Evolutionary conservation across 768 basidiomycete species (phyloP).

Genomic region (Mycena indigotica): DNA sequence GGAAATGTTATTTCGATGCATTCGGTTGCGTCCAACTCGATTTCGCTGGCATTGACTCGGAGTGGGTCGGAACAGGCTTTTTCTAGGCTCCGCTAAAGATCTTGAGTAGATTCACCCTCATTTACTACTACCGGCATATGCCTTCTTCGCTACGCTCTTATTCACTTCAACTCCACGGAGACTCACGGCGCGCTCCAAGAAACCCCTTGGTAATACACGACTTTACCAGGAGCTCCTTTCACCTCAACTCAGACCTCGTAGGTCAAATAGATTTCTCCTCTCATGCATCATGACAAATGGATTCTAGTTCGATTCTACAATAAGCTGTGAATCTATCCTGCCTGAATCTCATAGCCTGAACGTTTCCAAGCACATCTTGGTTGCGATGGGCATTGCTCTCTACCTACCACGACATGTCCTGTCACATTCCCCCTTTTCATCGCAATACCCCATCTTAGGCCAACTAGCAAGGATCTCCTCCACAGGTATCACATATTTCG

Average conservation of each 20-base stretch:
- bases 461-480: not conserved
- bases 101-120: constrained; percentile 32
- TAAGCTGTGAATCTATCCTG: constrained; percentile 31
- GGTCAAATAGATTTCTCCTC: too few species aligned
- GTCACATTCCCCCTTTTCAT: constrained; percentile 4
- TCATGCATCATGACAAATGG: too few species aligned
- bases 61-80: constrained; percentile 8
- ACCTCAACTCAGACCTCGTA: constrained; percentile 51
- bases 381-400: constrained; percentile 11
- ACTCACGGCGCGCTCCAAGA: too few species aligned
- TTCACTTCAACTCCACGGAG: constrained; percentile 41
- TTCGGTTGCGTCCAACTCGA: constrained; percentile 18
- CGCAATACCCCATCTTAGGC: too few species aligned
- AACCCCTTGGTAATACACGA: too few species aligned
- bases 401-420: constrained; percentile 22
- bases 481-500: constrained; percentile 43
- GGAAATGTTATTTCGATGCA: constrained; percentile 35
- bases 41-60: constrained; percentile 6
- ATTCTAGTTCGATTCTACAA: constrained; percentile 50
- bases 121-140: constrained; percentile 59
- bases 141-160: constrained; percentile 66
- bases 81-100: constrained; percentile 10
- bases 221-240: too few species aligned
- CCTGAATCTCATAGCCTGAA: constrained; percentile 23
- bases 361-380: constrained; percentile 15